Evolutionary conservation across 495 filamentous ascomycete genomes (phyloP).

Genomic region (Talaromyces nanjingensis): DNA sequence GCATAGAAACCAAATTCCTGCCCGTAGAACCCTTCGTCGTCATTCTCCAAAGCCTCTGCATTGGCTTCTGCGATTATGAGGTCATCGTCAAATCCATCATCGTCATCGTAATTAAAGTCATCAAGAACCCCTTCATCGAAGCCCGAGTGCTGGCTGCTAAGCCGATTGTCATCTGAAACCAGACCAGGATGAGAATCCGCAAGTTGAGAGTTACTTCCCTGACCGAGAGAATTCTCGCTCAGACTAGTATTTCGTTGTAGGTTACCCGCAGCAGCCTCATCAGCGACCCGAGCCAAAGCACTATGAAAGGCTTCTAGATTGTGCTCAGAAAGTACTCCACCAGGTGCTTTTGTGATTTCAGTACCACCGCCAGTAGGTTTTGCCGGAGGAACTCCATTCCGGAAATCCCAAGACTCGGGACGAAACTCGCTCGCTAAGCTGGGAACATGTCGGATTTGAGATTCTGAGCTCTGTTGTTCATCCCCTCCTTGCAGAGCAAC

Average conservation of each 20-base stretch:
- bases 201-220: conserved; percentile 28
- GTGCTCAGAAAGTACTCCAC: conserved; percentile 46
- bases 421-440: conserved; percentile 37
- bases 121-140: conserved; percentile 47
- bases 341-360: conserved; percentile 25
- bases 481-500: conserved; percentile 11
- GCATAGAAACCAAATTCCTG: conserved; percentile 98
- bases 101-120: conserved; percentile 48
- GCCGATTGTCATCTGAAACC: conserved; percentile 37
- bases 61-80: conserved; percentile 92
- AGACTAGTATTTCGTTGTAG: conserved; percentile 52
- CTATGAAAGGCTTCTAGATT: conserved; percentile 68
- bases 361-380: conserved; percentile 24
- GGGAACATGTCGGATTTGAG: conserved; percentile 31
- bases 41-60: conserved; percentile 84
- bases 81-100: conserved; percentile 69
- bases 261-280: conserved; percentile 62
- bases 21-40: conserved; percentile 89
- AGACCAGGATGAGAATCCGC: conserved; percentile 44
- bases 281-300: conserved; percentile 72
- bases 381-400: conserved; percentile 19
- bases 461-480: conserved; percentile 24
- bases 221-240: conserved; percentile 28
- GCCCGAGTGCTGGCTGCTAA: conserved; percentile 32
- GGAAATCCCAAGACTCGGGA: conserved; percentile 7